Conservation (phyloP, 495 filamentous ascomycete species). For the Aspergillus asperescens region DNA sequence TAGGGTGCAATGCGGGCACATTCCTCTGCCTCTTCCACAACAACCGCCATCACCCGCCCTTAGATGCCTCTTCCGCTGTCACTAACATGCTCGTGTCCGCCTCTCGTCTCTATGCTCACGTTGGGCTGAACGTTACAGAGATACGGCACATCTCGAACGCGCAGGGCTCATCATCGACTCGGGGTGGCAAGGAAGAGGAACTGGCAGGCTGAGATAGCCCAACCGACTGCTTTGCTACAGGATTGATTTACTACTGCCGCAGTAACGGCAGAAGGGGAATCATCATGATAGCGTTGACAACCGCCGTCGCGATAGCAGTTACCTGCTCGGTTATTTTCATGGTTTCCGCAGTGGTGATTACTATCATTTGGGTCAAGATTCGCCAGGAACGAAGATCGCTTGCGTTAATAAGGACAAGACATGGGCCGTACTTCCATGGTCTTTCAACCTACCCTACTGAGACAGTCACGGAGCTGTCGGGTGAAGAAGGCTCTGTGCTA, state of each 20-base stretch:
- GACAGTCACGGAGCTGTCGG: constrained; percentile 36
- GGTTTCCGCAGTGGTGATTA: constrained; percentile 27
- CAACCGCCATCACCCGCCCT: constrained; percentile 23
- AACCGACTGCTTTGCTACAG: background rate
- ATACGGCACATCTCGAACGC: background rate
- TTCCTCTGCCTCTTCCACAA: constrained; percentile 35
- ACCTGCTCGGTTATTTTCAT: constrained; percentile 38
- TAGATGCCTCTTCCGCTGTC: constrained; percentile 3
- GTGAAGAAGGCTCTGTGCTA: constrained; percentile 29
- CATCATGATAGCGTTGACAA: constrained; percentile 35
- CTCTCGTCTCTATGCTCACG: constrained; percentile 10
- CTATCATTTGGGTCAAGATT: constrained; percentile 38
- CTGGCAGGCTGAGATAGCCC: background rate
- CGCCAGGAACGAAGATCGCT: constrained; percentile 38
- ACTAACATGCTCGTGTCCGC: constrained; percentile 17
- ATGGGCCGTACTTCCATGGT: constrained; percentile 21
- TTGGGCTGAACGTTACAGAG: background rate
- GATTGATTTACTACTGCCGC: background rate
- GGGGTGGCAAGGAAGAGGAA: background rate
- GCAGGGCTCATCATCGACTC: background rate
- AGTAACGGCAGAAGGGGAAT: background rate
- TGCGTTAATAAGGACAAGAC: constrained; percentile 23
- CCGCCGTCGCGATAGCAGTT: constrained; percentile 41
- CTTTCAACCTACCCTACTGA: constrained; percentile 27
- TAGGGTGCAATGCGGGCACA: constrained; percentile 31